Evolutionary conservation across 1,284 basidiomycete species (phyloP).

Genomic region (Malassezia obtusa): DNA sequence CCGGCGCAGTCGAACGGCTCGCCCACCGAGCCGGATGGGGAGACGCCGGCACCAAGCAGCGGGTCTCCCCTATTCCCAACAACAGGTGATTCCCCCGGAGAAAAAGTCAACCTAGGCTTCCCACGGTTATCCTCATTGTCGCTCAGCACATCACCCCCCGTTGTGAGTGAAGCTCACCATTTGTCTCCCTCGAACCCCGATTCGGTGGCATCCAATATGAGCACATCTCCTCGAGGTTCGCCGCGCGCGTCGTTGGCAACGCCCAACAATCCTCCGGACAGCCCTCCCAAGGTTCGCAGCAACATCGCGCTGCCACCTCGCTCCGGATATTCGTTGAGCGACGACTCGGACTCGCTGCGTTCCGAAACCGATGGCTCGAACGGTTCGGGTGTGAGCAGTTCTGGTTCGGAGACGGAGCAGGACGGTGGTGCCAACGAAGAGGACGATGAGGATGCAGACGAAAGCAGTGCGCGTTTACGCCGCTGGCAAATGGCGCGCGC

Average conservation of each 20-base stretch:
- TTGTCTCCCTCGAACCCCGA: background rate
- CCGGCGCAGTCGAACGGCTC: background rate
- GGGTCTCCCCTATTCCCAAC: background rate
- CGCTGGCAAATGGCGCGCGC: constrained; percentile 2
- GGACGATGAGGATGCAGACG: constrained; percentile 23
- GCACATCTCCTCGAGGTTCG: background rate
- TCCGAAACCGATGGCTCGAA: constrained; percentile 42
- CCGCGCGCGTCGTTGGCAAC: background rate
- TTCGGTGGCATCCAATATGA: background rate
- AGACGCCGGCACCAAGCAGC: too few species aligned
- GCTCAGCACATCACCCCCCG: background rate
- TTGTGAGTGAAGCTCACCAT: background rate
- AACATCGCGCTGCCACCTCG: constrained; percentile 47
- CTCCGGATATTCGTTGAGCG: constrained; percentile 45
- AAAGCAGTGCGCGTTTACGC: background rate
- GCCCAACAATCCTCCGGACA: constrained; percentile 18
- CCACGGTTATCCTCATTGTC: constrained; percentile 10
- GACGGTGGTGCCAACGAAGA: constrained; percentile 26
- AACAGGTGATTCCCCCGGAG: background rate
- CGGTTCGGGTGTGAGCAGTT: constrained; percentile 33
- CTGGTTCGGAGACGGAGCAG: constrained; percentile 25
- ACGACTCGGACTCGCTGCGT: constrained; percentile 46
- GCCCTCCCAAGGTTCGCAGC: constrained; percentile 44
- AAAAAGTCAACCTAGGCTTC: constrained; percentile 9
- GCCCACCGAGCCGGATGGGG: background rate